Conservation (phyloP, 306 rosid species). For the Malus orientalis region DNA sequence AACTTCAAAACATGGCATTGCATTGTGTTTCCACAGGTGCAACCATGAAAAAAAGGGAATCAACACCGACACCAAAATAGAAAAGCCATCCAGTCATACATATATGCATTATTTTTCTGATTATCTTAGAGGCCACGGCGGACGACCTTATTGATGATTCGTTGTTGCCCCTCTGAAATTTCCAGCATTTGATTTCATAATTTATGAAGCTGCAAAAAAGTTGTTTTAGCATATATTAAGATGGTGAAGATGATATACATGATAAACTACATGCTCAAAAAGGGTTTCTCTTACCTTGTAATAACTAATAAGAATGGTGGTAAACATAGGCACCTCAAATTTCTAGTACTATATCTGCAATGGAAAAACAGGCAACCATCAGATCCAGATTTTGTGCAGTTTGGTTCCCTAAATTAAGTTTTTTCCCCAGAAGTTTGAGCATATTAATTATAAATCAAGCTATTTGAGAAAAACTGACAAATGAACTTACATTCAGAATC, state of each 20-base stretch:
- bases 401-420: not conserved
- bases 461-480: not conserved
- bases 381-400: not conserved
- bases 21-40: conserved; percentile 32
- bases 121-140: not conserved
- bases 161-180: not conserved
- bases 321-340: conserved; percentile 36
- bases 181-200: not conserved
- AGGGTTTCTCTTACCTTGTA: conserved; percentile 27
- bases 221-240: not conserved
- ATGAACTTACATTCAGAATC: conserved; percentile 87
- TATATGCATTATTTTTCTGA: not conserved
- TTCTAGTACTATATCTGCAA: conserved; percentile 95
- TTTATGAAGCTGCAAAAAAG: not conserved
- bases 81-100: conserved; percentile 3
- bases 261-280: not conserved
- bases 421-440: not conserved
- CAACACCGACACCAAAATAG: conserved; percentile 34
- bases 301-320: conserved; percentile 7
- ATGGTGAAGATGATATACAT: not conserved
- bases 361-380: not conserved
- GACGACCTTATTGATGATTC: conserved; percentile 4
- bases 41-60: conserved; percentile 69
- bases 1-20: conserved; percentile 65
- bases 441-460: not conserved